Base-by-base conservation (phyloP, 2,329 filamentous ascomycete genomes). In the Scortechinia acanthostroma region DNA sequence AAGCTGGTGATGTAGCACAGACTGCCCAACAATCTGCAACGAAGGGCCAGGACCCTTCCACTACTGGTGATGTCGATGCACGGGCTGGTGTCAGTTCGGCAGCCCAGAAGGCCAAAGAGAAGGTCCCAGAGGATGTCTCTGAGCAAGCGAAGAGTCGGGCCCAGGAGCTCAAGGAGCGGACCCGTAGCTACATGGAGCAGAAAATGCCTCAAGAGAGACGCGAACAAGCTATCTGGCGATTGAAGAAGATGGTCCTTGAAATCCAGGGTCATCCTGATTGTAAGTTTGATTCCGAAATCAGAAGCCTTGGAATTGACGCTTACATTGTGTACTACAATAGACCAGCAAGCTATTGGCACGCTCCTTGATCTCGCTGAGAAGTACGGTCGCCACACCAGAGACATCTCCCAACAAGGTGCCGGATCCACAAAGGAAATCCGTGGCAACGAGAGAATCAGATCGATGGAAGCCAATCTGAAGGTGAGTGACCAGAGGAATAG, bases 221-320 rank as follows among this genome's bases (percentile, higher is more conserved):
- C 49, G 90, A 97, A 4, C 90, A 95, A 71, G 84, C 83, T 46
- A 83, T 96, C 55, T 95, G 83, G 77, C 87, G 93, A 28, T 68
- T 98, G 53, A 98, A 91, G 81, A 97, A 97, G 80, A 95, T 97
- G 86, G 71, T 98, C 30, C 82, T 96, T 42, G 93, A 98, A 66
- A 90, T 95, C 55, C 93, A 98, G 68, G 88, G 91, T 46, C 93
- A 97, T 59, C 80, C 88, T 47, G 91, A 98, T 57, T 98, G 77
- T 81, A 65, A 62, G 74, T 66, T 14, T 16, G 22, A 42, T 23
- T 10, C 43, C 4, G n/a, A n/a, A n/a, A n/a, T n/a, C n/a, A n/a
- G n/a, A n/a, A n/a, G n/a, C n/a, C n/a, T n/a, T n/a, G n/a, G n/a
- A n/a, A n/a, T n/a, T n/a, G n/a, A n/a, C 46, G 21, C 42, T 20